These are phyloP conservation scores for Cladophialophora chaetospira DNA, from an alignment of 2,329 filamentous ascomycete genomes.

Conservation along the genomic window DNA sequence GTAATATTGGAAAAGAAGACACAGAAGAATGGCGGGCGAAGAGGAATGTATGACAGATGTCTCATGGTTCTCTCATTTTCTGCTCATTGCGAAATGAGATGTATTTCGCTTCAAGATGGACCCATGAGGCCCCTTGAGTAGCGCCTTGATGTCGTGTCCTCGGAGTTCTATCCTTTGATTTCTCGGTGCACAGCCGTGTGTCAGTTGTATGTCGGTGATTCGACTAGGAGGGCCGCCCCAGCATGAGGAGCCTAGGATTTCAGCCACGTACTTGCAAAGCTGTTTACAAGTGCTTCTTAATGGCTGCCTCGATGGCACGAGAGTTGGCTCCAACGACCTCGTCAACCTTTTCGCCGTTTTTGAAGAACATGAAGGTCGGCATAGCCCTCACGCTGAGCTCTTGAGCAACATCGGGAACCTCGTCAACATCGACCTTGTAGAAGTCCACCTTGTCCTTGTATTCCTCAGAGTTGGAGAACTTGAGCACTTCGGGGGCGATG, in stretches of 20 bases:
- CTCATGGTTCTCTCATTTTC: neutral
- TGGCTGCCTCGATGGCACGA: conserved; percentile 52
- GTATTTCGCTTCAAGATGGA: neutral
- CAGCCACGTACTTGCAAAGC: neutral
- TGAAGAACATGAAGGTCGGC: conserved; percentile 88
- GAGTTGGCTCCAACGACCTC: conserved; percentile 82
- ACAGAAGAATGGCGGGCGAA: no score
- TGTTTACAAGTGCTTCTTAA: conserved; percentile 22
- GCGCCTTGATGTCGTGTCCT: neutral
- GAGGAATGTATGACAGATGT: no score
- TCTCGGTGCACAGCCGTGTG: neutral
- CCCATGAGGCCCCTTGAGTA: neutral
- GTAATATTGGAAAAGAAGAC: no score
- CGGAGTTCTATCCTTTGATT: neutral
- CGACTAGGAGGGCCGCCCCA: neutral
- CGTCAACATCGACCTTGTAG: conserved; percentile 89
- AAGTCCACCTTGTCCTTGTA: conserved; percentile 67
- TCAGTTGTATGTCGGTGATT: neutral
- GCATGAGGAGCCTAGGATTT: neutral
- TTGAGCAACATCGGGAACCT: conserved; percentile 71
- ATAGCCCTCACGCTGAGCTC: conserved; percentile 84
- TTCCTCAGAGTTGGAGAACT: conserved; percentile 59
- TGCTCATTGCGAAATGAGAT: neutral
- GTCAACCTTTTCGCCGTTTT: conserved; percentile 70
- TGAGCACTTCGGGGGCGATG: conserved; percentile 70